Evolutionary conservation across 1,284 basidiomycete genomes (phyloP).

Genomic region (Fomitopsis schrenkii): DNA sequence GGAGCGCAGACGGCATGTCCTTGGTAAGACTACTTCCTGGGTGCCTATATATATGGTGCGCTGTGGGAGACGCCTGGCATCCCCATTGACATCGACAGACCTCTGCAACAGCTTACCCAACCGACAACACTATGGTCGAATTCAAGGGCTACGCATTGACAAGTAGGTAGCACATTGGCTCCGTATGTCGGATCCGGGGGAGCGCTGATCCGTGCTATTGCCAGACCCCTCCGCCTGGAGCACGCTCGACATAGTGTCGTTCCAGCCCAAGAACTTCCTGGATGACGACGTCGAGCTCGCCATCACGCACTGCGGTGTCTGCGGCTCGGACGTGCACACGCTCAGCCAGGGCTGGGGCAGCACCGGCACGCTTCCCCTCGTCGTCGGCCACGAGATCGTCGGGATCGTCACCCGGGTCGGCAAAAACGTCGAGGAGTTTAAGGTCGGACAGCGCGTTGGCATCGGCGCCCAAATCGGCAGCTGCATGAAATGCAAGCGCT

Average conservation of each 20-base stretch:
- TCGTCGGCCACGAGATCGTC: conserved; percentile 55
- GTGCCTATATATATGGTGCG: background rate
- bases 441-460: conserved; percentile 59
- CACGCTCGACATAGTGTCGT: conserved; percentile 34
- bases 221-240: conserved; percentile 30
- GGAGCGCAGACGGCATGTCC: background rate
- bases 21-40: background rate
- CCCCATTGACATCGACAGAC: background rate
- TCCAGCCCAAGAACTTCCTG: conserved; percentile 25
- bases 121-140: conserved; percentile 7
- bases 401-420: conserved; percentile 50
- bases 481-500: conserved; percentile 48
- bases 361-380: conserved; percentile 30
- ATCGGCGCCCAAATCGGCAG: conserved; percentile 56
- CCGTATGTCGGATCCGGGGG: background rate
- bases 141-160: conserved; percentile 23
- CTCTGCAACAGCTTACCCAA: background rate
- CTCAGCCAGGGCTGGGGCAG: conserved; percentile 42
- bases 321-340: conserved; percentile 50
- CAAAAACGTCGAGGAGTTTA: conserved; percentile 47
- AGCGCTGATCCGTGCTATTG: background rate
- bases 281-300: conserved; percentile 30
- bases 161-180: conserved; percentile 1
- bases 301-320: conserved; percentile 34
- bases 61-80: background rate